These are phyloP conservation scores for Eruca vesicaria DNA, from an alignment of 441 rosid genomes.

Conservation along the genomic window DNA sequence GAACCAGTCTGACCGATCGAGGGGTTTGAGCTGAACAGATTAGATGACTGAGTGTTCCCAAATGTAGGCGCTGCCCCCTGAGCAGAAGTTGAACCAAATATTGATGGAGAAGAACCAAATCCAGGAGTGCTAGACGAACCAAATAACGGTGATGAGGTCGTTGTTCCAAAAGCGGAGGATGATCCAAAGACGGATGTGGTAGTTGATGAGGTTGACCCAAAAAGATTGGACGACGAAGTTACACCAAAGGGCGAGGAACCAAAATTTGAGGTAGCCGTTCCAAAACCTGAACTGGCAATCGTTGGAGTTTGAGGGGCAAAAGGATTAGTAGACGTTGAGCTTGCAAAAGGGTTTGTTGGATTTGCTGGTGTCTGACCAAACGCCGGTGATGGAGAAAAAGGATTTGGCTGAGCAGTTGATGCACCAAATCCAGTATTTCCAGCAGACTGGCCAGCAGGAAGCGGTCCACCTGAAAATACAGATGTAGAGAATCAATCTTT, in stretches of 20 bases:
- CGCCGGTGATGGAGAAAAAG: constrained; percentile 52
- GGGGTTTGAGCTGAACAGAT: constrained; percentile 56
- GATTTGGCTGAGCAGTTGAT: constrained; percentile 48
- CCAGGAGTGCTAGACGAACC: constrained; percentile 46
- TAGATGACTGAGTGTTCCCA: constrained; percentile 47
- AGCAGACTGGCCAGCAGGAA: constrained; percentile 59
- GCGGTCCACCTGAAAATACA: constrained; percentile 62
- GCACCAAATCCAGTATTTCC: constrained; percentile 51
- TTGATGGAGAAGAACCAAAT: constrained; percentile 62
- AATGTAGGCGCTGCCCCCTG: constrained; percentile 54
- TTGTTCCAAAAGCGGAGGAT: constrained; percentile 46
- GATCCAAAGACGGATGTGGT: constrained; percentile 52
- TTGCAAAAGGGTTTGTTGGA: constrained; percentile 49
- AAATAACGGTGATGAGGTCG: constrained; percentile 51
- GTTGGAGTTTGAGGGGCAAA: constrained; percentile 59
- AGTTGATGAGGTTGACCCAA: constrained; percentile 48
- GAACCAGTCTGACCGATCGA: constrained; percentile 53
- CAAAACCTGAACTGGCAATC: constrained; percentile 52
- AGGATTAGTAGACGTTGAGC: constrained; percentile 48
- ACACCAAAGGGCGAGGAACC: constrained; percentile 51
- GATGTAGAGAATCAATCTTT: background rate
- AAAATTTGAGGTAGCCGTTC: constrained; percentile 41
- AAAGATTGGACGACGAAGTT: constrained; percentile 52
- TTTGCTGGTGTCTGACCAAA: constrained; percentile 53
- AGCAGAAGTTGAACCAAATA: constrained; percentile 51